Evolutionary conservation across 345 rosid genomes (phyloP), one percentile per base, ranked within the genome.

Genomic region (Kernera saxatilis): DNA sequence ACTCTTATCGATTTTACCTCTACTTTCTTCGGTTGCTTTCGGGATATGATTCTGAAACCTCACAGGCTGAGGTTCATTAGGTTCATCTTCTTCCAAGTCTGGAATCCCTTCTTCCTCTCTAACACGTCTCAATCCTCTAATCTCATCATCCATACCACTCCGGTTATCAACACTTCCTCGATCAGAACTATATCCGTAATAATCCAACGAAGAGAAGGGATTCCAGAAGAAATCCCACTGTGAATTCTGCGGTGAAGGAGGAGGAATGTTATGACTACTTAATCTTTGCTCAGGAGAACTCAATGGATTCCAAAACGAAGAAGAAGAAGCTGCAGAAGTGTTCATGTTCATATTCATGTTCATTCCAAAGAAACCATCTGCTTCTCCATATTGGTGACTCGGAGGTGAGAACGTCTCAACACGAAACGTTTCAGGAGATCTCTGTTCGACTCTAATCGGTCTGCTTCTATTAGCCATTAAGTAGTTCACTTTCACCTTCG

Each of bases 221-320:
- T 94, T 89, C 99, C 99, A 94, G 73, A 94, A 94, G 77, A 82
- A 83, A 70, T 94, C 97, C 99, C 99, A 94, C 71, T 84, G 93
- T 0, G 98, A 89, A 61, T 83, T 81, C 79, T 87, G 99, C 5
- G 99, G 99, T 0, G 98, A 89, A 60, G 89, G 85, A 39, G 95
- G 93, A 53, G 91, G 99, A 33, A 94, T 66, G 60, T 74, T 81
- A 39, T 86, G 81, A 64, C 78, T 68, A 17, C 84, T 80, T 17
- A 87, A 78, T 14, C 75, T 76, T 23, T 76, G 71, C 26, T 76
- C 79, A 46, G 75, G 79, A 46, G 79, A 70, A 10, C 72, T 77
- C 69, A 71, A 58, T 0, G 73, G 77, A 19, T 64, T 77, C 77
- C 73, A 77, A 71, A 67, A 71, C 64, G 69, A 64, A 22, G 77